phyloP scores from a whole-genome alignment of 495 filamentous ascomycete genomes.

The Hypoxylon trugodes region DNA sequence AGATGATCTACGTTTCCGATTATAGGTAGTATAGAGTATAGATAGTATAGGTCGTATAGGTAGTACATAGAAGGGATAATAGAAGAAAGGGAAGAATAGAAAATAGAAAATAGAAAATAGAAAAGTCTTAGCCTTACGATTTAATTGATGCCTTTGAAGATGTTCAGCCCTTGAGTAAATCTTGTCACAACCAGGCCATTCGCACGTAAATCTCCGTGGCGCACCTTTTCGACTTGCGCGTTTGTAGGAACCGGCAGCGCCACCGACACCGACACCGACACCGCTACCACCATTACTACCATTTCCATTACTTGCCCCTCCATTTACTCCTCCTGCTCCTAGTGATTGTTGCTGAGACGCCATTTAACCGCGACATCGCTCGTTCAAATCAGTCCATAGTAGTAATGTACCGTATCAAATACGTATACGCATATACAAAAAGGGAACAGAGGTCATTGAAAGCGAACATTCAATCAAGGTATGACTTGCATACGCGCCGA shows the following conservation, averaged over 20 bases:
- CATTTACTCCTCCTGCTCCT: slow-evolving; percentile 10
- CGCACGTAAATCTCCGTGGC: slow-evolving; percentile 74
- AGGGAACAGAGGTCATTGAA: too few species aligned
- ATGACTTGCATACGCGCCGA: slow-evolving; percentile 38
- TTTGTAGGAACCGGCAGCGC: slow-evolving; percentile 47
- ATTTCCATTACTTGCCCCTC: slow-evolving; percentile 3
- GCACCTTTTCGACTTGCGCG: slow-evolving; percentile 60
- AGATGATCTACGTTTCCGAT: neutral
- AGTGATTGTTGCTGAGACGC: slow-evolving; percentile 44
- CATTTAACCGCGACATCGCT: slow-evolving; percentile 46
- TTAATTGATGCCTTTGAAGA: slow-evolving; percentile 67
- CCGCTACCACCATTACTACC: too few species aligned
- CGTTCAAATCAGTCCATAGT: slow-evolving; percentile 32
- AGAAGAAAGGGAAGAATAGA: too few species aligned
- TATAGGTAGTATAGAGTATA: too few species aligned
- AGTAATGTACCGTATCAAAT: too few species aligned
- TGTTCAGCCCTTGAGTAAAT: slow-evolving; percentile 96
- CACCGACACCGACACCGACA: neutral
- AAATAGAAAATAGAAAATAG: too few species aligned
- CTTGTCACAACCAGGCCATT: slow-evolving; percentile 87
- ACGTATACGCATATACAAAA: too few species aligned
- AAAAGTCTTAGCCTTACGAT: slow-evolving; percentile 46
- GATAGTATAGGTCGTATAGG: too few species aligned
- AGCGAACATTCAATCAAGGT: too few species aligned
- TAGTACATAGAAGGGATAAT: too few species aligned